Evolutionary conservation across 768 basidiomycete species (phyloP).

Genomic region (Ramaria rubella): DNA sequence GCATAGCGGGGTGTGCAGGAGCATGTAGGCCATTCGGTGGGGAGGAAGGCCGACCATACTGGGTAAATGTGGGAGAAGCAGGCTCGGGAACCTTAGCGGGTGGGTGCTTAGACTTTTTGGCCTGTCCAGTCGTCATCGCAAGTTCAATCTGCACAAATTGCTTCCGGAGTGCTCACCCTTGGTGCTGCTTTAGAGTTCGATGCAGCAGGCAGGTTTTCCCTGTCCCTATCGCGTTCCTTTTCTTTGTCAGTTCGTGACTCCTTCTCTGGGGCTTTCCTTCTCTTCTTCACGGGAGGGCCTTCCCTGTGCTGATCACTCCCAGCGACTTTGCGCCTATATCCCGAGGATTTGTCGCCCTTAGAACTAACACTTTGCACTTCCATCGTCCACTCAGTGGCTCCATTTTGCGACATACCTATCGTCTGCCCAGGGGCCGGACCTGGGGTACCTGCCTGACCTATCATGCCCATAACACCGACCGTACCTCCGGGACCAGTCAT

Average conservation of each 20-base stretch:
- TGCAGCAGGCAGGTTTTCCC: slow-evolving; percentile 36
- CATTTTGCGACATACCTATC: neutral
- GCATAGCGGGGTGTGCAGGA: slow-evolving; percentile 8
- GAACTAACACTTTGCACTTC: slow-evolving; percentile 27
- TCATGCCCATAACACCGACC: slow-evolving; percentile 38
- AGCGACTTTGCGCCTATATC: slow-evolving; percentile 36
- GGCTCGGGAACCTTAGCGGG: neutral
- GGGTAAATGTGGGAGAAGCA: neutral
- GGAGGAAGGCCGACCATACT: slow-evolving; percentile 11
- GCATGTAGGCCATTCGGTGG: slow-evolving; percentile 18
- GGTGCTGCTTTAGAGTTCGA: slow-evolving; percentile 44
- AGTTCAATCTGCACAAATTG: neutral
- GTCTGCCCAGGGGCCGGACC: slow-evolving; percentile 21
- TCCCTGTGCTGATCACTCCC: neutral
- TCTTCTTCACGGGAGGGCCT: slow-evolving; percentile 40
- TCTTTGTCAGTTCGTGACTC: slow-evolving; percentile 31
- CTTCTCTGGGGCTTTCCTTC: slow-evolving; percentile 60
- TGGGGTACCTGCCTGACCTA: slow-evolving; percentile 39
- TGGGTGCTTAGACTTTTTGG: neutral
- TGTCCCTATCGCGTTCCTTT: neutral
- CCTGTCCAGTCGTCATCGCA: slow-evolving; percentile 3
- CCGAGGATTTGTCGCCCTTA: slow-evolving; percentile 31
- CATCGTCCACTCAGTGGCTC: slow-evolving; percentile 1
- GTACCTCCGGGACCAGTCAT: slow-evolving; percentile 25
- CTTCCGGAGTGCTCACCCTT: slow-evolving; percentile 15